Base-by-base conservation (phyloP, 2,329 filamentous ascomycete genomes). In the Reticulascus tulasneorum region DNA sequence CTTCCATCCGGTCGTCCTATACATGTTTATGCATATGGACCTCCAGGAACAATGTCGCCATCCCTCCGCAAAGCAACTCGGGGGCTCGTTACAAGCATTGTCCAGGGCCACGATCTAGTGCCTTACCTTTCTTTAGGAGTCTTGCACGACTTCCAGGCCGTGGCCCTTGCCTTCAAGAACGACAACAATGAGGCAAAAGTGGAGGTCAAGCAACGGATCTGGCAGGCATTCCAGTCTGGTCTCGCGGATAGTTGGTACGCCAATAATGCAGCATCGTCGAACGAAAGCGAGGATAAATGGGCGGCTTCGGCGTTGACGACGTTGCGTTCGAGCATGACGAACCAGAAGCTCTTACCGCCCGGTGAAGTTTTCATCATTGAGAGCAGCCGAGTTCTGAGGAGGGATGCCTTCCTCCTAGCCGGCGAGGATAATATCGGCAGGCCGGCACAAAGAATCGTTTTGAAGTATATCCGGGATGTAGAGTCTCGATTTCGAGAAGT, bases 11-110 rank as follows among this genome's bases (percentile, higher is more conserved):
- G 80, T 12, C 74, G 85, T 1, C 80, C 82, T 4, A 83, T 89
- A 15, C 85, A 90, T 48, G 85, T 88, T 10, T 90, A 86, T 53
- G 82, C 85, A 7, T 90, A 88, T 53, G 85, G 85, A 0, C 80
- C 84, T 2, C 84, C 84, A 0, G 77, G 82, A 1, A 83, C 82
- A 11, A 78, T 89, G 73, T 86, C 82, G 0, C 70, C 82, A 0
- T 75, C 79, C 3, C 69, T 90, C 7, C 77, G 84, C 26, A 75
- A 75, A 40, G 80, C 81, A 9, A 89, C 85, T 0, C 72, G 82
- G 11, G 84, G 83, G 2, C 69, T 90, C 7, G 82, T 90, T 42
- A 90, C 85, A 4, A 87, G 79, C 8, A 71, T 85, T 5, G 75
- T 88, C 9, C 82, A 89, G 49, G 81, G 82, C 13, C 75, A 80